These are phyloP conservation scores for Xenoacremonium recifei DNA, from an alignment of 2,329 filamentous ascomycete species.

Conservation along the genomic window DNA sequence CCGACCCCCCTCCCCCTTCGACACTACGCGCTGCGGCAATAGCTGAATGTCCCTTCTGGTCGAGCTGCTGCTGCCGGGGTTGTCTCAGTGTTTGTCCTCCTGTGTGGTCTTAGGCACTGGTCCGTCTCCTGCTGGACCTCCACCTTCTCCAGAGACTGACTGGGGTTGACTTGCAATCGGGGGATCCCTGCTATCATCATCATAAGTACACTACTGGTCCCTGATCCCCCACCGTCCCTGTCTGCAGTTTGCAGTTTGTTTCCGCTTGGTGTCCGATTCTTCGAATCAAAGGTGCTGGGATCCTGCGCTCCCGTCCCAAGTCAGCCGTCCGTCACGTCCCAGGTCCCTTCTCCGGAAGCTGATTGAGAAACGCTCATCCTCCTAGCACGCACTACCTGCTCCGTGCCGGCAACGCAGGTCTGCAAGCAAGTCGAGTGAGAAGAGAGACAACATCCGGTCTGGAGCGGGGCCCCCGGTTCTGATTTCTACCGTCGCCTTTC, in stretches of 20 bases:
- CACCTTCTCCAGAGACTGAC: slow-evolving; percentile 13
- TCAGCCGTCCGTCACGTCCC: slow-evolving; percentile 17
- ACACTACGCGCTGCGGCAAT: slow-evolving; percentile 13
- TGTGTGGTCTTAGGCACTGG: slow-evolving; percentile 6
- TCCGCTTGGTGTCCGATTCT: slow-evolving; percentile 19
- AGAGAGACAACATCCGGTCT: slow-evolving; percentile 27
- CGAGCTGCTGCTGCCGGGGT: slow-evolving; percentile 20
- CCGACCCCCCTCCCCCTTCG: slow-evolving; percentile 6
- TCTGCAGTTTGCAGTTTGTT: slow-evolving; percentile 10
- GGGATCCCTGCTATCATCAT: slow-evolving; percentile 19
- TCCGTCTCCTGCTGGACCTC: slow-evolving; percentile 14
- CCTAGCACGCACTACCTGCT: slow-evolving; percentile 8
- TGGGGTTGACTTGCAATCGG: slow-evolving; percentile 19
- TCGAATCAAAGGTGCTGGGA: slow-evolving; percentile 16
- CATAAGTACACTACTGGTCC: slow-evolving; percentile 16
- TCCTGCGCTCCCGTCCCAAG: slow-evolving; percentile 17
- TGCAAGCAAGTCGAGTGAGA: slow-evolving; percentile 21
- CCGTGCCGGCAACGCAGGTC: slow-evolving; percentile 16
- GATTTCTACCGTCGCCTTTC: slow-evolving; percentile 1
- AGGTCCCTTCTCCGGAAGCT: slow-evolving; percentile 14
- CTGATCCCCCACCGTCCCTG: slow-evolving; percentile 24
- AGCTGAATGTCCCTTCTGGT: slow-evolving; percentile 23
- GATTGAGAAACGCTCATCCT: slow-evolving; percentile 22
- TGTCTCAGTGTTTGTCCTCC: slow-evolving; percentile 10
- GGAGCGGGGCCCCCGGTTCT: slow-evolving; percentile 22